These are phyloP conservation scores for Aspergillus steynii DNA, from an alignment of 495 filamentous ascomycete species.

Conservation along the genomic window DNA sequence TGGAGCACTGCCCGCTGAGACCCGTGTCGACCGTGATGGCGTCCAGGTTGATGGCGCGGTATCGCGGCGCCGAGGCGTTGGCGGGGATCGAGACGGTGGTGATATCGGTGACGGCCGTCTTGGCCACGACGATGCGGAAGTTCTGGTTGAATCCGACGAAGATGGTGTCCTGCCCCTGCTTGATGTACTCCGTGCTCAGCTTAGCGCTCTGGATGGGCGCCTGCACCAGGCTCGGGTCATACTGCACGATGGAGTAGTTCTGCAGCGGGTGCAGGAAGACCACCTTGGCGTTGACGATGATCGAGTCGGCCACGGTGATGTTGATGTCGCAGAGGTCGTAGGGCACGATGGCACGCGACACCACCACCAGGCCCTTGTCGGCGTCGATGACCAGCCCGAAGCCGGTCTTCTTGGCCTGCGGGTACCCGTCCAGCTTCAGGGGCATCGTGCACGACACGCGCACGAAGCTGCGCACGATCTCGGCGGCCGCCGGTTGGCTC, in stretches of 20 bases:
- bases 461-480: slow-evolving; percentile 92
- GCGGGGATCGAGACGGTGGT: slow-evolving; percentile 96
- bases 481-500: slow-evolving; percentile 85
- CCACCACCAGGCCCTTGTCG: slow-evolving; percentile 89
- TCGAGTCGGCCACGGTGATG: slow-evolving; percentile 91
- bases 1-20: slow-evolving; percentile 89
- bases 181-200: slow-evolving; percentile 77
- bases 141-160: slow-evolving; percentile 99
- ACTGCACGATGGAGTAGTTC: slow-evolving; percentile 94
- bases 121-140: slow-evolving; percentile 85
- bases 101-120: slow-evolving; percentile 95
- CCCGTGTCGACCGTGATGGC: slow-evolving; percentile 96
- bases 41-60: slow-evolving; percentile 94
- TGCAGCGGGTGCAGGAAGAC: slow-evolving; percentile 97
- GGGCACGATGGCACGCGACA: slow-evolving; percentile 89
- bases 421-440: slow-evolving; percentile 94
- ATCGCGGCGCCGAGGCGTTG: slow-evolving; percentile 86
- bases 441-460: slow-evolving; percentile 90
- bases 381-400: slow-evolving; percentile 96
- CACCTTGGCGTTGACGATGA: slow-evolving; percentile 90
- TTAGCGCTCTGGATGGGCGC: slow-evolving; percentile 89
- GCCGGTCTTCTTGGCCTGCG: slow-evolving; percentile 86
- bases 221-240: slow-evolving; percentile 88
- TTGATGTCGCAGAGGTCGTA: slow-evolving; percentile 96
- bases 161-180: slow-evolving; percentile 85